Evolutionary conservation across 2,329 filamentous ascomycete genomes (phyloP), one percentile per base, ranked within the genome.

Genomic region (Curvularia sp.): DNA sequence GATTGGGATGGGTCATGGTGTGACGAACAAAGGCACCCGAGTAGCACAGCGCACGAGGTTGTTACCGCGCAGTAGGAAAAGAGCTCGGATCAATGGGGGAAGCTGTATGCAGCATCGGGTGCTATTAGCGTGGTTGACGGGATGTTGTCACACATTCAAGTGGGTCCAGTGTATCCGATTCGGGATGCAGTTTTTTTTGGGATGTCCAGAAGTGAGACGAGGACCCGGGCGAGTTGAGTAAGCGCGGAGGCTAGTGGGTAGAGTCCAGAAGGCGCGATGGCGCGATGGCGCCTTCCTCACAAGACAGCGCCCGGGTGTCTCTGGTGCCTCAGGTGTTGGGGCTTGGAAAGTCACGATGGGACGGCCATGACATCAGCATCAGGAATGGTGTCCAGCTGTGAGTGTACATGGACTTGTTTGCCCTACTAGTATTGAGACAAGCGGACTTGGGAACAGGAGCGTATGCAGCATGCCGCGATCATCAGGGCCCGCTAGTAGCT

Each of bases 41-140:
- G 32, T 39, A 3, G n/a, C 38, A 52, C 34, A 12, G 32, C 19
- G 39, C 45, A 49, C 38, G 47, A 19, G 27, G 32, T 3, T 18
- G 15, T 39, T 50, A 19, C 3, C 51, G 36, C 38, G 49, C 49
- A 49, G 45, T 28, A 38, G 23, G 15, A 41, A 34, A 49, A 12
- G 6, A 19, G 32, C 7, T 15, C 21, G 46, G 30, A 25, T 18
- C 19, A 19, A 18, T 25, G 18, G 27, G 32, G 52, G 19, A 9
- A 27, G 15, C 4, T 34, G 3, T 25, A 43, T 27, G 32, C 9
- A 39, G 30, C 18, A 28, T 42, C 34, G 52, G 45, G 38, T 49
- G 25, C 45, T 25, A 21, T 19, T 25, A 50, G 46, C 39, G 30
- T 32, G 23, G 56, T 50, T 55, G 32, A 21, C 54, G 39, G 39